These are phyloP conservation scores for Pilaira anomala DNA, from an alignment of 192 early-diverging fungal genomes.

Conservation along the genomic window DNA sequence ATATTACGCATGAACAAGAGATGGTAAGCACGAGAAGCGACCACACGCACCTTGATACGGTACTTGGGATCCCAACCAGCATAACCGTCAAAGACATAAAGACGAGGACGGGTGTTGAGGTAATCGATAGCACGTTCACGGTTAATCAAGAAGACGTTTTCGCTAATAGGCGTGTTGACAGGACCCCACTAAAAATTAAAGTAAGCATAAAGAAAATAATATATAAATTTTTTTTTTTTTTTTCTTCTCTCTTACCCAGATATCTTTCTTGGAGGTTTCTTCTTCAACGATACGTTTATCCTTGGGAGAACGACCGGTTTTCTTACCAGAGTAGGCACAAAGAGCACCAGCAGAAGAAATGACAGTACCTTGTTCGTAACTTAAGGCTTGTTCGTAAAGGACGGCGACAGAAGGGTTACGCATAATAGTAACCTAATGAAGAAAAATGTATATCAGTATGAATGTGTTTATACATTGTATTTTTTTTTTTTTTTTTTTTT, in stretches of 20 bases:
- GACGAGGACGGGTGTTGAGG: constrained; percentile 85
- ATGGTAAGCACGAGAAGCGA: constrained; percentile 92
- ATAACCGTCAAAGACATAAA: constrained; percentile 93
- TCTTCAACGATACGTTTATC: constrained; percentile 98
- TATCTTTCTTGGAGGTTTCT: constrained; percentile 67
- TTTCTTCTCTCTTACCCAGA: constrained; percentile 56
- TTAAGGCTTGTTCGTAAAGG: constrained; percentile 88
- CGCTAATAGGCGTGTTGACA: constrained; percentile 86
- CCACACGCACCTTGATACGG: constrained; percentile 91
- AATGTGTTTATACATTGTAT: too few species aligned
- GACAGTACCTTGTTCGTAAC: constrained; percentile 75
- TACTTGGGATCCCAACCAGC: constrained; percentile 97
- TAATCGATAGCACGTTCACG: constrained; percentile 91
- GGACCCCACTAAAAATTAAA: constrained; percentile 73
- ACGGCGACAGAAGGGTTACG: constrained; percentile 77
- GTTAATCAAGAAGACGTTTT: constrained; percentile 83
- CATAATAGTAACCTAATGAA: constrained; percentile 64
- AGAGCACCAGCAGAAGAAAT: constrained; percentile 88
- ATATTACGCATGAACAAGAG: constrained; percentile 97
- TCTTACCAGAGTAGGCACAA: constrained; percentile 80
- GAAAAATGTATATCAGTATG: background rate
- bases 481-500: too few species aligned
- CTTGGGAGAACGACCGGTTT: constrained; percentile 86
- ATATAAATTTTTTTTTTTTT: too few species aligned
- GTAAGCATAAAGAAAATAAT: too few species aligned